phyloP scores from a whole-genome alignment of 2,329 filamentous ascomycete species.

The Aspergillus fijiensis region DNA sequence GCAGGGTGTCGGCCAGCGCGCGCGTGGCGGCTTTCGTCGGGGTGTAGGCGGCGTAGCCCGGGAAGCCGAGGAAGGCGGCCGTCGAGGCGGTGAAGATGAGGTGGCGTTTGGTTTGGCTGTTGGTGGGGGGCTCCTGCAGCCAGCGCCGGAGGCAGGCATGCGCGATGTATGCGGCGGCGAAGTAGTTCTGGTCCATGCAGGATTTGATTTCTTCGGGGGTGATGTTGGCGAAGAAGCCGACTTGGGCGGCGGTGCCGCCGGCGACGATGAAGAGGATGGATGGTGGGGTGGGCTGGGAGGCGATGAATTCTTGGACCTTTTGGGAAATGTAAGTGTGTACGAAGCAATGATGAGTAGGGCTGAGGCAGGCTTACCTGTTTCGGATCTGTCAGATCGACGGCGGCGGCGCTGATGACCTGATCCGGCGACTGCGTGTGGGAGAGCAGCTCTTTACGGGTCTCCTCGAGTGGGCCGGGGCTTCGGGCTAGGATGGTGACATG shows the following conservation, averaged over 20 bases:
- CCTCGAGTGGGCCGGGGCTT: neutral
- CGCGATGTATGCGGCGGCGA: slow-evolving; percentile 9
- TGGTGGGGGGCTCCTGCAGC: neutral
- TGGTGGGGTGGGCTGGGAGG: slow-evolving; percentile 1
- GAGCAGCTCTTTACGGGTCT: neutral
- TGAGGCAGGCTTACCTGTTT: neutral
- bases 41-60: slow-evolving; percentile 16
- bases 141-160: slow-evolving; percentile 11
- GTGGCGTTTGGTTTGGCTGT: neutral
- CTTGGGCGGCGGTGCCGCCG: slow-evolving; percentile 16
- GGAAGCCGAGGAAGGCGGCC: slow-evolving; percentile 11
- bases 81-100: slow-evolving; percentile 15
- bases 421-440: neutral
- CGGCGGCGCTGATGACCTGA: neutral
- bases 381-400: slow-evolving; percentile 4
- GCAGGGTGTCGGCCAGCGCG: slow-evolving; percentile 15
- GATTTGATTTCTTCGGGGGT: slow-evolving; percentile 9
- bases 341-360: neutral
- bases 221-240: slow-evolving; percentile 22
- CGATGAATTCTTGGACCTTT: slow-evolving; percentile 1
- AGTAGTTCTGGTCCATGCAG: slow-evolving; percentile 17
- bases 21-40: slow-evolving; percentile 16
- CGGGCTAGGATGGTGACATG: slow-evolving; percentile 7
- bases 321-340: neutral
- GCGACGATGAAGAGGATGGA: slow-evolving; percentile 20